phyloP scores from a whole-genome alignment of 805 yeast genomes.

The Barnettozyma salicaria region DNA sequence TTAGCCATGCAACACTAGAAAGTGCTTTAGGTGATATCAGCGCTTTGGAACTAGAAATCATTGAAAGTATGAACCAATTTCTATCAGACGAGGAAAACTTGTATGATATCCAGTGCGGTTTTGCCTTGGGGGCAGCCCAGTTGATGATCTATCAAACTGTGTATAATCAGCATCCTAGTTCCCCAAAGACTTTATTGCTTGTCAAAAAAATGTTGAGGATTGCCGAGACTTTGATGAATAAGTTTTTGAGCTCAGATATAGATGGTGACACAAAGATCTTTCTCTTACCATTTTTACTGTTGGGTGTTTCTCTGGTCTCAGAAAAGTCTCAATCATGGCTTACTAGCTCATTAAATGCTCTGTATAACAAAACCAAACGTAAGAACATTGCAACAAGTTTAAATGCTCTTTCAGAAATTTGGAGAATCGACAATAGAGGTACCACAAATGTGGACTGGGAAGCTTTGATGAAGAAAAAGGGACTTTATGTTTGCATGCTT shows the following conservation, averaged over 20 bases:
- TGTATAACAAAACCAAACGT: background rate
- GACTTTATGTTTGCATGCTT: background rate
- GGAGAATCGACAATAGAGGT: background rate
- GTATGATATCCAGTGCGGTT: background rate
- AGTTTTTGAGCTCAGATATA: background rate
- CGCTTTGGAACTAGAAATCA: background rate
- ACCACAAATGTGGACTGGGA: background rate
- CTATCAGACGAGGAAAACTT: background rate
- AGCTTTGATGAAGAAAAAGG: background rate
- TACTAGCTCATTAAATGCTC: background rate
- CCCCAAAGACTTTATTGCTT: conserved; percentile 2
- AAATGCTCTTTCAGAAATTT: background rate
- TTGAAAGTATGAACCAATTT: background rate
- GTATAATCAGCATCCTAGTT: conserved; percentile 1
- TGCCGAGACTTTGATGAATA: background rate
- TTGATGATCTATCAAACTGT: conserved; percentile 2
- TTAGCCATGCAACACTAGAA: background rate
- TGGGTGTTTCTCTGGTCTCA: conserved; percentile 1
- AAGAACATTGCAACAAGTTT: background rate
- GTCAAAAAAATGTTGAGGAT: background rate
- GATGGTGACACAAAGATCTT: conserved; percentile 1
- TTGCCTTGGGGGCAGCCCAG: background rate
- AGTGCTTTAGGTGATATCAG: background rate
- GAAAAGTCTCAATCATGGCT: conserved; percentile 1
- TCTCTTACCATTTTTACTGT: background rate